phyloP scores from a whole-genome alignment of 192 early-diverging fungal species.

The Rhizoclosmatium sp. region DNA sequence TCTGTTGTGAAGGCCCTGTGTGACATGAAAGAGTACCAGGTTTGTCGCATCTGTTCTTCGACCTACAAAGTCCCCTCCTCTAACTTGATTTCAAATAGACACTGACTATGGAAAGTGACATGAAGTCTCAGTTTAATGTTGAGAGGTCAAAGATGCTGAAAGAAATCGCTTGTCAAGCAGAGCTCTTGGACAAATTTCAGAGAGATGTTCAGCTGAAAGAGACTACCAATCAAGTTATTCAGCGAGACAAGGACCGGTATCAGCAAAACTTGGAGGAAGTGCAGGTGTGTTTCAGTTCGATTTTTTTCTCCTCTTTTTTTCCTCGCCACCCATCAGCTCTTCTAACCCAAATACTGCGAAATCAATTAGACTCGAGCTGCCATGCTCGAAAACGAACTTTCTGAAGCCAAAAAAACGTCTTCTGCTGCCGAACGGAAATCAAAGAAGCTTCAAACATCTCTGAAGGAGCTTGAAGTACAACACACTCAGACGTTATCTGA shows the following conservation, averaged over 20 bases:
- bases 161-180: background rate
- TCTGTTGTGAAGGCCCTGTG: background rate
- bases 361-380: background rate
- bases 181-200: background rate
- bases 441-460: conserved; percentile 18
- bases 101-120: background rate
- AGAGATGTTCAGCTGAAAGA: conserved; percentile 21
- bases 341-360: background rate
- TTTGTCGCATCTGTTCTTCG: background rate
- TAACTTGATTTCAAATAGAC: conserved; percentile 1
- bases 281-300: background rate
- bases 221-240: conserved; percentile 5
- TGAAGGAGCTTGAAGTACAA: conserved; percentile 23
- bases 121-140: background rate
- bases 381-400: conserved; percentile 4
- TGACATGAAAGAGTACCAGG: conserved; percentile 5
- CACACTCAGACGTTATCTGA: background rate
- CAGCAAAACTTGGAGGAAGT: conserved; percentile 6
- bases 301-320: background rate
- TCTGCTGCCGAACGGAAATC: conserved; percentile 8
- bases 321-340: background rate
- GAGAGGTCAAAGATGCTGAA: background rate
- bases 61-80: background rate
- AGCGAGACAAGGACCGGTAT: background rate
- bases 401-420: conserved; percentile 6